phyloP scores from a whole-genome alignment of 2,329 filamentous ascomycete species.

The Fusarium incarnatum region DNA sequence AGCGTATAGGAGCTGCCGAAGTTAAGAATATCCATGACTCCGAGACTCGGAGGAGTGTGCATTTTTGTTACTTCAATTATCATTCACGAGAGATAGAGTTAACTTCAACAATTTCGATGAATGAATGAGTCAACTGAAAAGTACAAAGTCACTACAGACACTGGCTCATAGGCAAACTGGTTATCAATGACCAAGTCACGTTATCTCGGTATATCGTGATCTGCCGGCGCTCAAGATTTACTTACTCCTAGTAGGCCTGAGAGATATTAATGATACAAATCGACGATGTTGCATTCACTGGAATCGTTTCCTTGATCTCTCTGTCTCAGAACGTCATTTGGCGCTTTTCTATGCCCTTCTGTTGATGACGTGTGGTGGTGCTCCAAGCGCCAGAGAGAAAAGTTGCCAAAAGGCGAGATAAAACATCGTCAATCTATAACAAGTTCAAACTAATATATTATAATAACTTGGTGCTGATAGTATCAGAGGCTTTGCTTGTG shows the following conservation, averaged over 20 bases:
- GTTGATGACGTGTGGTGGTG: conserved; percentile 30
- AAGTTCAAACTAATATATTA: background rate
- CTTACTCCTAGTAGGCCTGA: background rate
- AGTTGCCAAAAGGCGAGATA: background rate
- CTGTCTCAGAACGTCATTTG: conserved; percentile 16
- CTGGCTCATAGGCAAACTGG: background rate
- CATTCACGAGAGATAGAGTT: background rate
- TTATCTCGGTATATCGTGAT: background rate
- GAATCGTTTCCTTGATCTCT: background rate
- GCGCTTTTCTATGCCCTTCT: background rate
- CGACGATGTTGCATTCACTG: too few species aligned
- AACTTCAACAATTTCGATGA: background rate
- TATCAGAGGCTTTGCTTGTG: background rate
- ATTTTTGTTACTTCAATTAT: background rate
- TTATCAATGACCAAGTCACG: background rate
- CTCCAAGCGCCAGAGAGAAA: background rate
- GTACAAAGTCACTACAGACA: background rate
- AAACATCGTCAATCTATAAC: background rate
- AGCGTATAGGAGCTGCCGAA: background rate
- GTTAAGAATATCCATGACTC: conserved; percentile 7
- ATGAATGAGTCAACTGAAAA: background rate
- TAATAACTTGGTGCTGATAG: background rate
- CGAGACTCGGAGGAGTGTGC: conserved; percentile 3
- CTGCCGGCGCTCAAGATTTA: background rate
- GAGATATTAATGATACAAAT: background rate